These are phyloP conservation scores for Spathaspora boniae DNA, from an alignment of 805 yeast genomes.

Conservation along the genomic window DNA sequence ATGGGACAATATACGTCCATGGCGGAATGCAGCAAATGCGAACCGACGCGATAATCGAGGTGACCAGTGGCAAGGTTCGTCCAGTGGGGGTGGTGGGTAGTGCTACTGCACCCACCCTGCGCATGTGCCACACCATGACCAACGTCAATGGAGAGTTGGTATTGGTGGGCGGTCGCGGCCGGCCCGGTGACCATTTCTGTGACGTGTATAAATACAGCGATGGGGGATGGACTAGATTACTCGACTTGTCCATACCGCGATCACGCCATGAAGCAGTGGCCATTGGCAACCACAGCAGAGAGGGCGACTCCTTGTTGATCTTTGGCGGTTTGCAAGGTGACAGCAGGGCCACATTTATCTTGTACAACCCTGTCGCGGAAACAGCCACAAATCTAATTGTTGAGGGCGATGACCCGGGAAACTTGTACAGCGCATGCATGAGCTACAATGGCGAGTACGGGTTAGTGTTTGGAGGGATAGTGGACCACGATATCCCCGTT, in stretches of 20 bases:
- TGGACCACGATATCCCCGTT: constrained; percentile 20
- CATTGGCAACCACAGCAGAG: constrained; percentile 16
- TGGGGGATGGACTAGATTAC: constrained; percentile 38
- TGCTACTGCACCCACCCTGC: constrained; percentile 24
- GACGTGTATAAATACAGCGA: constrained; percentile 24
- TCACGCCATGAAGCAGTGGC: constrained; percentile 48
- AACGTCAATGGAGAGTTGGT: constrained; percentile 26
- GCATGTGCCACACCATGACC: constrained; percentile 60
- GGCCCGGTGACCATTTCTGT: constrained; percentile 47
- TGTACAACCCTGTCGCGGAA: constrained; percentile 17
- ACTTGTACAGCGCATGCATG: constrained; percentile 35
- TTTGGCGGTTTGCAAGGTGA: constrained; percentile 45
- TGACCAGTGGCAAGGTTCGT: constrained; percentile 33
- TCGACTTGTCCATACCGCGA: constrained; percentile 42
- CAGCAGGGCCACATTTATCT: constrained; percentile 12
- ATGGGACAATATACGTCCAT: constrained; percentile 22
- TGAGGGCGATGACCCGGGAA: constrained; percentile 16
- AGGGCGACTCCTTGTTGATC: no score
- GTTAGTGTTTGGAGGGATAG: constrained; percentile 48
- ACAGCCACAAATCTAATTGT: constrained; percentile 12
- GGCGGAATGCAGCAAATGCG: constrained; percentile 42
- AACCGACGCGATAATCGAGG: constrained; percentile 11
- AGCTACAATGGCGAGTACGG: constrained; percentile 33
- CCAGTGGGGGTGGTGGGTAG: constrained; percentile 29
- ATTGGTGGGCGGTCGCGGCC: constrained; percentile 64